A percentile compares a stretch with the other conserved stretches of the same genome.
These are phyloP conservation scores for Penicillium concentricum DNA, from an alignment of 2,329 filamentous ascomycete genomes.

Conservation along the genomic window DNA sequence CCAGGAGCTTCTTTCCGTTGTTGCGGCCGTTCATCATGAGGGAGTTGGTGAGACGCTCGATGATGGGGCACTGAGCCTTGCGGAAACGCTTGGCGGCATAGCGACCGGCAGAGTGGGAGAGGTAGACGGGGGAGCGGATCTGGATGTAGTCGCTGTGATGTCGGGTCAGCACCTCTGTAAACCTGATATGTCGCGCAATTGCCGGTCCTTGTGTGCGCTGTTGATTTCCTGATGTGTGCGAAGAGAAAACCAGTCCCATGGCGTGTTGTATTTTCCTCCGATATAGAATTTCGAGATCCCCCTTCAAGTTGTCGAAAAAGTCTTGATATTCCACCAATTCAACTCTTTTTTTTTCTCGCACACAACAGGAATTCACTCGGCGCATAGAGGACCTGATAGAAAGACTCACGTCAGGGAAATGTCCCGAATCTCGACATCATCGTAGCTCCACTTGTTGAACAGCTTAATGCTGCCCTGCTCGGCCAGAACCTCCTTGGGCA, in stretches of 20 bases:
- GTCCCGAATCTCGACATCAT: slow-evolving; percentile 99
- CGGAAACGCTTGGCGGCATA: slow-evolving; percentile 99
- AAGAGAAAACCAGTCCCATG: background rate
- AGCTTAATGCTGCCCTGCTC: slow-evolving; percentile 93
- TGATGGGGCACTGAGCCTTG: slow-evolving; percentile 99
- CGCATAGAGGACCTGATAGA: slow-evolving; percentile 26
- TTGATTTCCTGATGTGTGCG: slow-evolving; percentile 11
- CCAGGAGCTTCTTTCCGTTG: slow-evolving; percentile 99
- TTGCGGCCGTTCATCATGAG: slow-evolving; percentile 99
- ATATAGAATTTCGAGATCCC: slow-evolving; percentile 2
- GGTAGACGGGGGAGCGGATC: slow-evolving; percentile 98
- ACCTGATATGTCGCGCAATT: slow-evolving; percentile 6
- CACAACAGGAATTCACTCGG: slow-evolving; percentile 24
- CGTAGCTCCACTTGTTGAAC: slow-evolving; percentile 98
- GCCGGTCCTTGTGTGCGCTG: slow-evolving; percentile 6
- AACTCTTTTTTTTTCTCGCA: slow-evolving; percentile 16
- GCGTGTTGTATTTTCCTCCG: slow-evolving; percentile 2
- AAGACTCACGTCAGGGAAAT: slow-evolving; percentile 95
- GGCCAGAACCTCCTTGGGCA: slow-evolving; percentile 87
- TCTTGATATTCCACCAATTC: slow-evolving; percentile 14
- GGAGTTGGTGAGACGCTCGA: slow-evolving; percentile 99
- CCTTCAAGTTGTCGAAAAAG: slow-evolving; percentile 2
- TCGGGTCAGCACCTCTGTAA: slow-evolving; percentile 32
- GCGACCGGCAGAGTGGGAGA: slow-evolving; percentile 96
- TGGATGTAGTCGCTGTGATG: slow-evolving; percentile 92